Evolutionary conservation across 2,329 filamentous ascomycete genomes (phyloP), one percentile per base, ranked within the genome.

Genomic region (Acarospora socialis): DNA sequence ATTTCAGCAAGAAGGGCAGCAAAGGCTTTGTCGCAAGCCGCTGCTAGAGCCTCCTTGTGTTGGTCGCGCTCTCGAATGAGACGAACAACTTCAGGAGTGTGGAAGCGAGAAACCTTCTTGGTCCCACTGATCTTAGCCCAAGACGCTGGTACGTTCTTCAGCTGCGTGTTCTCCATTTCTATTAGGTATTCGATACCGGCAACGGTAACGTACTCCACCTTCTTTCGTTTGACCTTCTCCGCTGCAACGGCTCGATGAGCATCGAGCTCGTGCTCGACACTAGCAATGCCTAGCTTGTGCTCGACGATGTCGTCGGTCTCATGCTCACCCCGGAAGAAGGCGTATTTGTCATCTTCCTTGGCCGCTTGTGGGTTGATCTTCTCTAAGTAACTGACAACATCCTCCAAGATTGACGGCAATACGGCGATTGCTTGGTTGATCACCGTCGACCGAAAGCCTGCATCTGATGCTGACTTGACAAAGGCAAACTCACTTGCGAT

Each of bases 61-160:
- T 94, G 87, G 52, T 95, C 90, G 25, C 90, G 74, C 56, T 94
- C 84, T 24, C 76, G 73, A 12, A 93, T 70, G 45, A 93, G 67
- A 39, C 73, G 73, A 29, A 92, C 68, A 15, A 94, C 82, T 45
- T 92, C 79, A 4, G 90, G 90, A 0, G 90, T 90, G 56, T 98
- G 90, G 54, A 95, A 98, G 36, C 90, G 77, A 0, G 83, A 86
- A 4, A 86, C 61, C 46, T 82, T 83, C 55, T 95, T 95, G 5
- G 90, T 98, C 30, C 87, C 86, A 35, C 80, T 92, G 46, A 95
- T 81, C 56, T 98, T 95, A 41, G 71, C 67, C 90, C 90, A 98
- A 0, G 82, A 92, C 3, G 90, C 87, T 1, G 90, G 90, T 0
- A 98, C 83, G 35, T 77, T 73, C 51, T 84, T 90, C 38, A 94